These are phyloP conservation scores for Zychaea mexicana DNA, from an alignment of 371 early-diverging fungal species.

Conservation along the genomic window DNA sequence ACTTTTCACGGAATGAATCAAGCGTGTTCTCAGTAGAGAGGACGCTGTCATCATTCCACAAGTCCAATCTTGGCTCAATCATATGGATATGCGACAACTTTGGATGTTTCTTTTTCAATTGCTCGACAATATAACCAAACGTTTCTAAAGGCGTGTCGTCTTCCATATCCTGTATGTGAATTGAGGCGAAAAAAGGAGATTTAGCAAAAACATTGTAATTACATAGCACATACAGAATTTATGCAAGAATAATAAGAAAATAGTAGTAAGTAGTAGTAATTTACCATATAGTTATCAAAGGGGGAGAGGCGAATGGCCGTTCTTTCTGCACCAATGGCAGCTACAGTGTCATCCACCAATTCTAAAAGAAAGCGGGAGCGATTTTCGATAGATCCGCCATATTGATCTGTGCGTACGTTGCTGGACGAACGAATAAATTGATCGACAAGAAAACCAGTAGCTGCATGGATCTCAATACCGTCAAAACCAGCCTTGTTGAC, in stretches of 20 bases:
- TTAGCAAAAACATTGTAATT: too few relatives aligned
- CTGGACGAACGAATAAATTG: conserved; percentile 33
- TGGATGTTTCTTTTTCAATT: background rate
- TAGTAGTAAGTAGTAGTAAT: too few relatives aligned
- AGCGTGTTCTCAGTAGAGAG: conserved; percentile 1
- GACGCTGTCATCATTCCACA: background rate
- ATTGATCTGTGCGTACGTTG: conserved; percentile 65
- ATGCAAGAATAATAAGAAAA: background rate
- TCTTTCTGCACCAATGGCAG: conserved; percentile 13
- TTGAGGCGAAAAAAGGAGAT: too few relatives aligned
- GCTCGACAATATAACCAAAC: conserved; percentile 22
- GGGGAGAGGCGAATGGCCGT: conserved; percentile 23
- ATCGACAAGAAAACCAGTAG: conserved; percentile 64
- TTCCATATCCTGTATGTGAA: too few relatives aligned
- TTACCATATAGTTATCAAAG: conserved; percentile 12
- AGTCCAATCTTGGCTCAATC: conserved; percentile 32
- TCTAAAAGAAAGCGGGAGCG: conserved; percentile 52
- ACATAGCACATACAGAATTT: too few relatives aligned
- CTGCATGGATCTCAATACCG: conserved; percentile 71
- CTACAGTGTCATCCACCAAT: conserved; percentile 36
- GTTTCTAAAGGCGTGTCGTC: conserved; percentile 16
- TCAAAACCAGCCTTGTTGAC: conserved; percentile 65
- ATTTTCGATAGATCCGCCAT: conserved; percentile 60
- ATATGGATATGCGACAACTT: conserved; percentile 35
- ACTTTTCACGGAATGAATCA: conserved; percentile 28